Evolutionary conservation across 345 rosid genomes (phyloP).

Genomic region (Syzygium jambos): DNA sequence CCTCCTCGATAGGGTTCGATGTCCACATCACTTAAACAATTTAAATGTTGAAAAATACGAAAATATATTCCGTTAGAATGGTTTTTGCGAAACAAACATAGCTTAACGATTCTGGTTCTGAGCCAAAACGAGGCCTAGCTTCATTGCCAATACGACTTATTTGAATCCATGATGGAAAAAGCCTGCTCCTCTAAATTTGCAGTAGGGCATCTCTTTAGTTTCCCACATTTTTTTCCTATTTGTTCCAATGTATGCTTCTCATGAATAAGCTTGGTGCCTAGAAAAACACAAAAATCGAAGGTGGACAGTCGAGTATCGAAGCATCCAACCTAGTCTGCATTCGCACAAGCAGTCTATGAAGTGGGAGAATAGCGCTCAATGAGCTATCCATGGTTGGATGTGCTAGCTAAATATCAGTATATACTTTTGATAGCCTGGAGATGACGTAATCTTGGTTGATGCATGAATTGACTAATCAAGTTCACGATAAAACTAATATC

Average conservation of each 20-base stretch:
- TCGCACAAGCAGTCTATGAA: background rate
- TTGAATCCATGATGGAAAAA: no score
- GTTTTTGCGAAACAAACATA: background rate
- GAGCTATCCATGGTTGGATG: background rate
- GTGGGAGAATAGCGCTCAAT: background rate
- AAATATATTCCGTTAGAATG: no score
- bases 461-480: background rate
- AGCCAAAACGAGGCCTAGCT: no score
- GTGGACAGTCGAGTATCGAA: background rate
- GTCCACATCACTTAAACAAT: no score
- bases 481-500: background rate
- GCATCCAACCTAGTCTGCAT: background rate
- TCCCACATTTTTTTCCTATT: slow-evolving; percentile 22
- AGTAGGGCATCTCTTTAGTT: slow-evolving; percentile 6
- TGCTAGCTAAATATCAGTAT: background rate
- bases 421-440: background rate
- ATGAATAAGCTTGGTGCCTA: background rate
- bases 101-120: no score
- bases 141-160: slow-evolving; percentile 4
- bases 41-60: no score
- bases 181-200: no score
- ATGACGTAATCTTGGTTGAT: background rate
- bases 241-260: no score
- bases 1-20: no score
- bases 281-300: background rate